These are phyloP conservation scores for Metschnikowia proteae DNA, from an alignment of 805 yeast genomes.

Conservation along the genomic window DNA sequence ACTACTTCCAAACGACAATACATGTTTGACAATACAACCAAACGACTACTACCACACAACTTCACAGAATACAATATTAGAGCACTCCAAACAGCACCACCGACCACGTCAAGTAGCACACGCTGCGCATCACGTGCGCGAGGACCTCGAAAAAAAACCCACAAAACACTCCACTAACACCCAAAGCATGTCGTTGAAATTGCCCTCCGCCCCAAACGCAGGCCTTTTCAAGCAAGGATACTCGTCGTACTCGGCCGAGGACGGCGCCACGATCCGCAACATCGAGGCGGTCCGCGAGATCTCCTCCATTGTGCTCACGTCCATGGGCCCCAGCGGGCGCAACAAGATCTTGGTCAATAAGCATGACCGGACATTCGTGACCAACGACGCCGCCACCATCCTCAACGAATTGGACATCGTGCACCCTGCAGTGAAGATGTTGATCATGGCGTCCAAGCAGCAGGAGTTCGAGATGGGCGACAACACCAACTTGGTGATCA, in stretches of 20 bases:
- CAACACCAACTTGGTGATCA: conserved; percentile 85
- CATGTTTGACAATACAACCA: too few species aligned
- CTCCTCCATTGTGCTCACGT: conserved; percentile 84
- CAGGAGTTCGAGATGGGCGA: conserved; percentile 98
- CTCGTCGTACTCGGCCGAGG: conserved; percentile 79
- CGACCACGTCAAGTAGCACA: too few species aligned
- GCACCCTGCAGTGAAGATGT: conserved; percentile 94
- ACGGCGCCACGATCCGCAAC: conserved; percentile 91
- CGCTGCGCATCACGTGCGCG: conserved; percentile 2
- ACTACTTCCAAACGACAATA: too few species aligned
- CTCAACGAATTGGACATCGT: conserved; percentile 87
- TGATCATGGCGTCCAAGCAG: conserved; percentile 95
- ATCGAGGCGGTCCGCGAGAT: conserved; percentile 94
- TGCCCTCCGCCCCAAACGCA: conserved; percentile 90
- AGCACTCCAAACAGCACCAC: too few species aligned
- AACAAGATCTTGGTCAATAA: conserved; percentile 93
- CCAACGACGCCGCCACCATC: conserved; percentile 98
- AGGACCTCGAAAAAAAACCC: neutral
- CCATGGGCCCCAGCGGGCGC: conserved; percentile 97
- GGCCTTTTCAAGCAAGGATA: conserved; percentile 96
- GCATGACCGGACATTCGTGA: conserved; percentile 78
- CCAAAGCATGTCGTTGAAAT: conserved; percentile 69
- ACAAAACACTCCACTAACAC: neutral
- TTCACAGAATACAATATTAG: too few species aligned
- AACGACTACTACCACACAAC: too few species aligned